phyloP scores from a whole-genome alignment of 371 early-diverging fungal species.

The Quaeritorhiza haematococci region DNA sequence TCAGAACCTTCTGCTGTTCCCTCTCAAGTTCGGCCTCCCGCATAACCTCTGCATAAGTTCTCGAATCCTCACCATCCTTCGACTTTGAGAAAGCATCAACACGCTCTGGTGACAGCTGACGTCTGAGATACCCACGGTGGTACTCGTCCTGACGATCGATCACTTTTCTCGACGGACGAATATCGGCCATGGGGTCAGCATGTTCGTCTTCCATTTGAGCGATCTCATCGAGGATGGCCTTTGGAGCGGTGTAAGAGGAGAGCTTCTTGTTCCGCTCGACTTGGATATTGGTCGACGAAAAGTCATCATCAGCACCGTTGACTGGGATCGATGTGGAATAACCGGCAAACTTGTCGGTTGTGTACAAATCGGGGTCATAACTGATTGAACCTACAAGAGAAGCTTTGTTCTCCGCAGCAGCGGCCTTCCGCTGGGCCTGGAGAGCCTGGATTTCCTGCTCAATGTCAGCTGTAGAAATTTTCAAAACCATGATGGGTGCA shows the following conservation, averaged over 20 bases:
- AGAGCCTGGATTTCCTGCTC: conserved; percentile 59
- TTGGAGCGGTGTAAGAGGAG: conserved; percentile 78
- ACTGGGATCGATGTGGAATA: conserved; percentile 65
- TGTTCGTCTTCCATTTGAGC: conserved; percentile 37
- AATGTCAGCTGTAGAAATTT: conserved; percentile 38
- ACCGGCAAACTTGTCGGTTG: conserved; percentile 62
- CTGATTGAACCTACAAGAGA: conserved; percentile 44
- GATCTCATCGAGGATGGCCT: conserved; percentile 57
- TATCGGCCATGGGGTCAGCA: conserved; percentile 68
- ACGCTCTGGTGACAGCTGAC: conserved; percentile 82
- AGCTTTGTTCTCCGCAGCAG: conserved; percentile 22
- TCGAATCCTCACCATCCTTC: conserved; percentile 36
- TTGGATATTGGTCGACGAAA: neutral
- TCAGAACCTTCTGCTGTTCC: conserved; percentile 65
- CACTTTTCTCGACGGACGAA: conserved; percentile 55
- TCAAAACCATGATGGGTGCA: no score
- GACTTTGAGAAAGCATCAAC: conserved; percentile 74
- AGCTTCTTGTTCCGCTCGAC: conserved; percentile 22
- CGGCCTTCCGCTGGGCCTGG: conserved; percentile 47
- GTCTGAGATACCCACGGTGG: conserved; percentile 60
- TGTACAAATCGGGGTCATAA: conserved; percentile 80
- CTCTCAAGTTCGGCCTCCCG: conserved; percentile 77
- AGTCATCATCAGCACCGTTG: conserved; percentile 55
- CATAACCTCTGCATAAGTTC: conserved; percentile 84
- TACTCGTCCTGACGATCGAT: conserved; percentile 86